phyloP scores from a whole-genome alignment of 805 yeast species.

The Saturnispora silvae region DNA sequence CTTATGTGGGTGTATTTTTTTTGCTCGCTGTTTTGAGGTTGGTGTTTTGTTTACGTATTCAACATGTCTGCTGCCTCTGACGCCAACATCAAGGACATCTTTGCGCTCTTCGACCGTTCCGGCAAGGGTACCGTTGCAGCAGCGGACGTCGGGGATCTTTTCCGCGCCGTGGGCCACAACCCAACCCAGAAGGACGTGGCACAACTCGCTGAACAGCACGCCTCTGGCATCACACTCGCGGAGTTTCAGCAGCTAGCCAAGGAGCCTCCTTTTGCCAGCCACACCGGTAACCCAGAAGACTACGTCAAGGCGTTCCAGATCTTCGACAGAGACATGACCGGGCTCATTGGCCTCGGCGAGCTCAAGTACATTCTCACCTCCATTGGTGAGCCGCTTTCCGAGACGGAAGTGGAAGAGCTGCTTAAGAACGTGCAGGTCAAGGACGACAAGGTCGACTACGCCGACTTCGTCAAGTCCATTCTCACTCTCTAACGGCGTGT shows the following conservation, averaged over 20 bases:
- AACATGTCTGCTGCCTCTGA: conserved; percentile 11
- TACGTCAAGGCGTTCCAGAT: conserved; percentile 95
- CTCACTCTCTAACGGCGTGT: conserved; percentile 64
- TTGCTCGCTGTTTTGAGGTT: too few relatives aligned
- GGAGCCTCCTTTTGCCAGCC: conserved; percentile 69
- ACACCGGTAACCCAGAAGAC: conserved; percentile 83
- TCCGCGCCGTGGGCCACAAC: conserved; percentile 96
- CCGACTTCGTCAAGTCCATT: conserved; percentile 86
- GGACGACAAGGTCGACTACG: conserved; percentile 90
- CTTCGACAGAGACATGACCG: conserved; percentile 91
- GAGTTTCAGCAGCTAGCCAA: conserved; percentile 66
- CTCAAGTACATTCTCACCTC: conserved; percentile 89
- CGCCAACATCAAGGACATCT: conserved; percentile 74
- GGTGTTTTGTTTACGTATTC: neutral
- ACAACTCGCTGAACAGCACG: conserved; percentile 34
- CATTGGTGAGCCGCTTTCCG: conserved; percentile 87
- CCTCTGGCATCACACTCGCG: conserved; percentile 53
- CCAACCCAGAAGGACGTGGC: conserved; percentile 87
- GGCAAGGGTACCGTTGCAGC: conserved; percentile 86
- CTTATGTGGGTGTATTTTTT: too few relatives aligned
- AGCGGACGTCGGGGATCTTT: conserved; percentile 80
- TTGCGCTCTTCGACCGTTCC: conserved; percentile 91
- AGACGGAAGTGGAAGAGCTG: conserved; percentile 89
- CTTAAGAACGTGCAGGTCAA: conserved; percentile 92
- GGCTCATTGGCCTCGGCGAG: conserved; percentile 95